A percentile compares a stretch with the other conserved stretches of the same genome.
phyloP scores from a whole-genome alignment of 176 grass and related monocot species.

The Pontederia crassipes region DNA sequence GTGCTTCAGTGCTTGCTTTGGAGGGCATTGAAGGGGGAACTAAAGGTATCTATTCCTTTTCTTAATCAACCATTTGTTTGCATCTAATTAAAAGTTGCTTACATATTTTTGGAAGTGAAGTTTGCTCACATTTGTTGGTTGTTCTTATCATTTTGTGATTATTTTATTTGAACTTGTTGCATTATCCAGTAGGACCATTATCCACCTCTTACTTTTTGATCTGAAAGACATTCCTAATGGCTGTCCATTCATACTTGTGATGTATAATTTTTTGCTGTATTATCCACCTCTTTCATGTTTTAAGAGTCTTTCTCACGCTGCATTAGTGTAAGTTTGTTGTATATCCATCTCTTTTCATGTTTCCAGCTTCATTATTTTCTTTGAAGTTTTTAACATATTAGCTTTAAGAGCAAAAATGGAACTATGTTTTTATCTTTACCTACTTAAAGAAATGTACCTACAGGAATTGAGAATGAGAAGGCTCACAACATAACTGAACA shows the following conservation, averaged over 20 bases:
- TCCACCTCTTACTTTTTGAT: too few relatives aligned
- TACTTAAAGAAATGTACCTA: neutral
- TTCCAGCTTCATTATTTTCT: too few relatives aligned
- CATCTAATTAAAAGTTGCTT: neutral
- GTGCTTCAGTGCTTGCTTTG: constrained; percentile 50
- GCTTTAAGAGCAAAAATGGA: neutral
- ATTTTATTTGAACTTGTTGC: neutral
- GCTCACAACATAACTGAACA: constrained; percentile 32
- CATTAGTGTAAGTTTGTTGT: too few relatives aligned
- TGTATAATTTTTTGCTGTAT: too few relatives aligned
- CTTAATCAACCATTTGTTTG: neutral
- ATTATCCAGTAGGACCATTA: neutral
- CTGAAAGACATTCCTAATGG: too few relatives aligned
- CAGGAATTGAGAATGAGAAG: constrained; percentile 43
- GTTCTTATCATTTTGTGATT: too few relatives aligned
- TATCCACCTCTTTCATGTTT: too few relatives aligned
- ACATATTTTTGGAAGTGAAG: neutral
- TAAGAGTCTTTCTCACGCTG: too few relatives aligned
- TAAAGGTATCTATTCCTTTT: constrained; percentile 29
- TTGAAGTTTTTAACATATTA: too few relatives aligned
- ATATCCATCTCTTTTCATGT: too few relatives aligned
- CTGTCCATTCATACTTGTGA: too few relatives aligned
- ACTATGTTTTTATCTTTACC: neutral
- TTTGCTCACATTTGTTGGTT: too few relatives aligned
- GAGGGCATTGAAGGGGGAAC: constrained; percentile 48